Conservation (phyloP, 2,329 filamentous ascomycete species). For the Hypoxylon sp. region DNA sequence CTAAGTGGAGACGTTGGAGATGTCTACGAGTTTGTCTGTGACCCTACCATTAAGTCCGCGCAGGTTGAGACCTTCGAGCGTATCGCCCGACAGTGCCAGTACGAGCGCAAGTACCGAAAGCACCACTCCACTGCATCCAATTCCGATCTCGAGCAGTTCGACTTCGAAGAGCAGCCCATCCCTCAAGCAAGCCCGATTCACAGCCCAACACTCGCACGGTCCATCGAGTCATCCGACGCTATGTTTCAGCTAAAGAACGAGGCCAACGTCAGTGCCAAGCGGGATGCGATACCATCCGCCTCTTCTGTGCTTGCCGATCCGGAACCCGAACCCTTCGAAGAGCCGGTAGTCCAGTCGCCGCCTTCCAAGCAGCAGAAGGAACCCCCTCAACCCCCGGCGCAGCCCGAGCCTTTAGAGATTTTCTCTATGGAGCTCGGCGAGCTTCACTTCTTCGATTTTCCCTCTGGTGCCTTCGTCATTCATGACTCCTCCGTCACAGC, state of each 20-base stretch:
- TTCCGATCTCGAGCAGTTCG: constrained; percentile 81
- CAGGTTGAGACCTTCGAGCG: constrained; percentile 83
- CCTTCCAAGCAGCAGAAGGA: constrained; percentile 39
- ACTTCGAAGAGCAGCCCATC: constrained; percentile 74
- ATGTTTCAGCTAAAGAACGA: constrained; percentile 60
- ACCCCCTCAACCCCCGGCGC: constrained; percentile 66
- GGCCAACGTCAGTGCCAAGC: constrained; percentile 58
- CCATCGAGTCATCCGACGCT: constrained; percentile 65
- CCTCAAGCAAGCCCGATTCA: constrained; percentile 70
- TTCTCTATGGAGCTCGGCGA: constrained; percentile 81
- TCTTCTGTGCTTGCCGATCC: constrained; percentile 46
- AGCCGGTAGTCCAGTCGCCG: constrained; percentile 45
- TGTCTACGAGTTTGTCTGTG: constrained; percentile 98
- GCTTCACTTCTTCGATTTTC: constrained; percentile 92
- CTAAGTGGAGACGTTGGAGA: constrained; percentile 92
- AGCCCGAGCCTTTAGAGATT: constrained; percentile 75
- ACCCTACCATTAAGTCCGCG: constrained; percentile 71
- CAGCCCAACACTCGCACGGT: constrained; percentile 63
- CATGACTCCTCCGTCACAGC: constrained; percentile 80
- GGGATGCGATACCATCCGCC: constrained; percentile 44
- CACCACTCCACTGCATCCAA: constrained; percentile 82
- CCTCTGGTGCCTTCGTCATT: constrained; percentile 82
- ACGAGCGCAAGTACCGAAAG: constrained; percentile 92
- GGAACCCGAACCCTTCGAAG: constrained; percentile 41
- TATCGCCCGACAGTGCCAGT: constrained; percentile 91